Evolutionary conservation across 2,329 filamentous ascomycete species (phyloP), one percentile per base, ranked within the genome.

Genomic region (Fusarium siculi): DNA sequence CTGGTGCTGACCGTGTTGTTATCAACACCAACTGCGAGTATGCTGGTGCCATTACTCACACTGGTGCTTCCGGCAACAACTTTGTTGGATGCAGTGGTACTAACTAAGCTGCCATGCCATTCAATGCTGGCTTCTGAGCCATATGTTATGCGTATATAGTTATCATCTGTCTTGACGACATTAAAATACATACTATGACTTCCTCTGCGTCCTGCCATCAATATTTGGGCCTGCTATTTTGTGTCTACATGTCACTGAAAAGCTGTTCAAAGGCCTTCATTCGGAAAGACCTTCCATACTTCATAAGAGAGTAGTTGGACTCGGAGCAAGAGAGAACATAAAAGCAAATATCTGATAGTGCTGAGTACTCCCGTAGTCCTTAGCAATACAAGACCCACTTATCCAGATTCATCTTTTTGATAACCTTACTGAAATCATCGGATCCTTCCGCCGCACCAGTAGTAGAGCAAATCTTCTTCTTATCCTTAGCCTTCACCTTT

Each of bases 21-120:
- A 90, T 93, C 82, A 79, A 79, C 66, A 91, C 89, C 77, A 84
- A 77, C 1, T 88, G 91, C 74, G 66, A 86, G 64, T 85, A 88
- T 49, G 91, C 90, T 19, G 91, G 90, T 42, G 83, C 87, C 34
- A 92, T 93, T 70, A 93, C 92, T 1, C 92, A 93, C 77, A 92
- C 90, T 28, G 92, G 92, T 34, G 91, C 92, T 23, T 89, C 86
- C 56, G 90, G 90, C 12, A 90, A 93, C 79, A 84, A 87, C 81
- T 93, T 93, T 81, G 90, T 93, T 63, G 87, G 84, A n/a, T 93
- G 91, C 81, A 70, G 61, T 1, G 79, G 78, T 8, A 80, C 78
- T 8, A 62, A 4, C 61, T 76, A 66, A 44, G 9, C 9, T 10
- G 0, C 10, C 30, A 2, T 7, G 0, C 1, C 11, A 0, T 37